Evolutionary conservation across 2,329 filamentous ascomycete genomes (phyloP), one percentile per base, ranked within the genome.

Genomic region (Lasiodiplodia sp.): DNA sequence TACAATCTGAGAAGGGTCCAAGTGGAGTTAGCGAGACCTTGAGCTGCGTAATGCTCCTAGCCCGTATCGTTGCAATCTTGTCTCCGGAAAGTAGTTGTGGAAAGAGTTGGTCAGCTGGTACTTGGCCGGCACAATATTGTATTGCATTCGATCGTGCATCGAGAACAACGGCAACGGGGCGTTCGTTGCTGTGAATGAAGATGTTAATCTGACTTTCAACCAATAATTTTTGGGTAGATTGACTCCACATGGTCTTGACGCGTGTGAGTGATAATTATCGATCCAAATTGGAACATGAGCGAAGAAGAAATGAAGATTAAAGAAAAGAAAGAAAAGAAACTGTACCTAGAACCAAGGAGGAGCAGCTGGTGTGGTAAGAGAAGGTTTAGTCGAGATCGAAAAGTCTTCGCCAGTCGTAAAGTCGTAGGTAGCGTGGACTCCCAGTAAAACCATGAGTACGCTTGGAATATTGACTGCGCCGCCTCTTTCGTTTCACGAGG

Each of bases 1-100:
- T 60, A 58, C 57, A 40, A 57, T 5, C 25, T 16, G 25, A n/a
- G 38, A 23, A 44, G 18, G 21, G 11, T 16, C n/a, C n/a, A 40
- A 64, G 25, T 37, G 10, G 12, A 51, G 25, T 53, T 25, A 18
- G 25, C 6, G n/a, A 23, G n/a, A 21, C 28, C n/a, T 12, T 49
- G 4, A 21, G 28, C 31, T 34, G 11, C 11, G 28, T 38, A 6
- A n/a, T 37, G 18, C 28, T 25, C 47, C 6, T 16, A 1, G 21
- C 6, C 34, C 44, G 47, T 52, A 52, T 64, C 21, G 31, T 64
- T 31, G 60, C 60, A 63, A 38, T 52, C 18, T 23, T 51, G 38
- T 51, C 16, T 44, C 31, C 47, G 47, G 10, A 28, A 8, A 12
- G 6, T n/a, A 4, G 11, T 34, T 38, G 28, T 5, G 8, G 38